A percentile compares a stretch with the other conserved stretches of the same genome.
Evolutionary conservation across 345 rosid species (phyloP).

Genomic region (Aethionema arabicum): DNA sequence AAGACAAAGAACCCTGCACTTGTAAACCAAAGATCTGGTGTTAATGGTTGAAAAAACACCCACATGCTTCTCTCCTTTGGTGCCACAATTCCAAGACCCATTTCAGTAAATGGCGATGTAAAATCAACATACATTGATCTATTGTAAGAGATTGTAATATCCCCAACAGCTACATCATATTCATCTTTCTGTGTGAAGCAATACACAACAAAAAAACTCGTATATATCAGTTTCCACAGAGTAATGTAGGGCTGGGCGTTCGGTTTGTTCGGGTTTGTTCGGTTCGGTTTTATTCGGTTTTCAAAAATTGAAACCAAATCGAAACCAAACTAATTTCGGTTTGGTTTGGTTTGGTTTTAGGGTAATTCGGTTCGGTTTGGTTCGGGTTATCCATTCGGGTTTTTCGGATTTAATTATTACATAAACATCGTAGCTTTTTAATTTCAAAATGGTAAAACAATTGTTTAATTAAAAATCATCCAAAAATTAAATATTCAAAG

Average conservation of each 20-base stretch:
- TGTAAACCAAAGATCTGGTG: conserved; percentile 48
- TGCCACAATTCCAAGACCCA: conserved; percentile 50
- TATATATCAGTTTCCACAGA: neutral
- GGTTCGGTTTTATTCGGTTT: too few relatives aligned
- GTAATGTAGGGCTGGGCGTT: too few relatives aligned
- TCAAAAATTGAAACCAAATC: too few relatives aligned
- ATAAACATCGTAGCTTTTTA: too few relatives aligned
- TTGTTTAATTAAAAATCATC: too few relatives aligned
- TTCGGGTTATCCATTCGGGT: too few relatives aligned
- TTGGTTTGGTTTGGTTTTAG: too few relatives aligned
- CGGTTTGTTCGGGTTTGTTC: too few relatives aligned
- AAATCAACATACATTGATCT: conserved; percentile 45
- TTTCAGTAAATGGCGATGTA: conserved; percentile 47
- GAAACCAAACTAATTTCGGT: too few relatives aligned
- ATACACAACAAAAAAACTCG: neutral
- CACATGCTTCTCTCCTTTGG: conserved; percentile 37
- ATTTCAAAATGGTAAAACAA: neutral
- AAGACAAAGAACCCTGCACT: conserved; percentile 41
- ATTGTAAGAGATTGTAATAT: conserved; percentile 40
- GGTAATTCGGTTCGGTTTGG: too few relatives aligned
- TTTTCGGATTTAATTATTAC: too few relatives aligned
- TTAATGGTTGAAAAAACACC: conserved; percentile 56
- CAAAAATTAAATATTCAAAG: too few relatives aligned
- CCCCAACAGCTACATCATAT: conserved; percentile 49
- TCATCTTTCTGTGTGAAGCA: conserved; percentile 30